These are phyloP conservation scores for Penicillium crystallinum DNA, from an alignment of 495 filamentous ascomycete species.

Conservation along the genomic window DNA sequence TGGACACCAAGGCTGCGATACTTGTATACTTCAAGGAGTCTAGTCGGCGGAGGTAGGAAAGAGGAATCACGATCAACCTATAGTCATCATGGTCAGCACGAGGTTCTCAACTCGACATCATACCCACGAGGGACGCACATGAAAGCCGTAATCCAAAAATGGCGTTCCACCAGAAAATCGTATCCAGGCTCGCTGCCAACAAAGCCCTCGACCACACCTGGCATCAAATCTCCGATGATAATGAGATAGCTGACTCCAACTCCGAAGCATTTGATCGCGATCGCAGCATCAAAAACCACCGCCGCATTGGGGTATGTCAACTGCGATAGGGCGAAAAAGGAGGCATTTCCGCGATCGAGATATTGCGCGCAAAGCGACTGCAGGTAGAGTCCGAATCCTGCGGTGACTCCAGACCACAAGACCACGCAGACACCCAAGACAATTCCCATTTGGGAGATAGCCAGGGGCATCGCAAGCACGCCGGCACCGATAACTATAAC, in stretches of 20 bases:
- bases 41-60: slow-evolving; percentile 83
- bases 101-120: background rate
- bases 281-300: slow-evolving; percentile 91
- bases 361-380: slow-evolving; percentile 90
- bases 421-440: slow-evolving; percentile 77
- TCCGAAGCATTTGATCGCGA: slow-evolving; percentile 96
- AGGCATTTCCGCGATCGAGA: slow-evolving; percentile 72
- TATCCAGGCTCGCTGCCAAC: slow-evolving; percentile 53
- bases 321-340: slow-evolving; percentile 92
- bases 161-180: slow-evolving; percentile 75
- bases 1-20: slow-evolving; percentile 83
- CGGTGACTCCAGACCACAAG: slow-evolving; percentile 80
- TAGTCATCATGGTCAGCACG: slow-evolving; percentile 9
- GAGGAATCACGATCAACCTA: slow-evolving; percentile 87
- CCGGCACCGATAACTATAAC: slow-evolving; percentile 81
- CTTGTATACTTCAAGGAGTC: slow-evolving; percentile 98
- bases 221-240: slow-evolving; percentile 98
- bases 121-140: slow-evolving; percentile 52
- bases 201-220: slow-evolving; percentile 80
- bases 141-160: slow-evolving; percentile 98
- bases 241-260: slow-evolving; percentile 97
- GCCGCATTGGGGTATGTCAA: slow-evolving; percentile 95
- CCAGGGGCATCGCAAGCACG: slow-evolving; percentile 88
- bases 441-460: slow-evolving; percentile 88
- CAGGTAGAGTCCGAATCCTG: slow-evolving; percentile 91